Evolutionary conservation across 1,284 basidiomycete species (phyloP).

Genomic region (Austroboletus novae-zelandiae): DNA sequence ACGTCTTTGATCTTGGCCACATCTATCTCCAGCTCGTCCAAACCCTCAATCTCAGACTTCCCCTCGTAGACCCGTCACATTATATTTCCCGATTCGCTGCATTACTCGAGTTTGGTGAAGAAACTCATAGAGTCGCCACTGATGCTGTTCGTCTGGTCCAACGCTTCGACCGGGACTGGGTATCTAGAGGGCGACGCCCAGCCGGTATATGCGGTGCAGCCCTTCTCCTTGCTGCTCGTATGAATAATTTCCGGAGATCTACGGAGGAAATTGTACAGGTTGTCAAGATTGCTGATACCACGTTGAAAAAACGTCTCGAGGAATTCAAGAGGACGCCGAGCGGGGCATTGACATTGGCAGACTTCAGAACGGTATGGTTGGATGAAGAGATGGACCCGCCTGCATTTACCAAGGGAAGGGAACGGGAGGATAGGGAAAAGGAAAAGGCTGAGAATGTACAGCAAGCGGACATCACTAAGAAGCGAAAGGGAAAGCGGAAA

Average conservation of each 20-base stretch:
- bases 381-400: slow-evolving; percentile 92
- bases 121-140: slow-evolving; percentile 87
- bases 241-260: slow-evolving; percentile 95
- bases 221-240: slow-evolving; percentile 91
- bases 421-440: slow-evolving; percentile 63
- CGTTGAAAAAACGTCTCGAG: slow-evolving; percentile 90
- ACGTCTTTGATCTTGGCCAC: slow-evolving; percentile 96
- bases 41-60: slow-evolving; percentile 84
- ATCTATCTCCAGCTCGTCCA: slow-evolving; percentile 95
- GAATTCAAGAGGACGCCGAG: slow-evolving; percentile 93
- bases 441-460: slow-evolving; percentile 38
- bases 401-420: slow-evolving; percentile 75
- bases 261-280: slow-evolving; percentile 97
- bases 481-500: slow-evolving; percentile 41
- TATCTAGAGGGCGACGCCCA: slow-evolving; percentile 91
- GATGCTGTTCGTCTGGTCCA: slow-evolving; percentile 94
- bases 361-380: slow-evolving; percentile 91
- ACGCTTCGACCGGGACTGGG: slow-evolving; percentile 97
- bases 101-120: slow-evolving; percentile 95
- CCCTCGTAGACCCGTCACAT: slow-evolving; percentile 93
- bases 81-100: slow-evolving; percentile 97
- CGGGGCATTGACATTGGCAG: slow-evolving; percentile 82
- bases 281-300: slow-evolving; percentile 96
- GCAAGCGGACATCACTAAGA: slow-evolving; percentile 30
- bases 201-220: slow-evolving; percentile 98